phyloP scores from a whole-genome alignment of 805 yeast genomes.

The Teunomyces panamensis region DNA sequence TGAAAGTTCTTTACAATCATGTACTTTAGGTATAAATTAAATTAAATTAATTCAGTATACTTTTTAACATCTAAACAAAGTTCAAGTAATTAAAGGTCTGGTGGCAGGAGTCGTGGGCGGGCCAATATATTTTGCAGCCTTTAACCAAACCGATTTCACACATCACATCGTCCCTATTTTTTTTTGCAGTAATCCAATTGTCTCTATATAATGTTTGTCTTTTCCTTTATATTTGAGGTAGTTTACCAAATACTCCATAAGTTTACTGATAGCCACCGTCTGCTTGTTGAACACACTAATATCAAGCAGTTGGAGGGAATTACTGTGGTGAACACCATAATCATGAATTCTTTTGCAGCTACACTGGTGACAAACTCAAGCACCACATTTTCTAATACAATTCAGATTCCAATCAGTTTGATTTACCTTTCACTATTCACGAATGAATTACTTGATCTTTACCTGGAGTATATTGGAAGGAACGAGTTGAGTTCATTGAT shows the following conservation, averaged over 20 bases:
- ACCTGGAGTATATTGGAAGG: background rate
- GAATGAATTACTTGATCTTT: background rate
- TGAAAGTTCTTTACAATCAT: background rate
- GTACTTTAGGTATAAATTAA: slow-evolving; percentile 1
- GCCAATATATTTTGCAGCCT: background rate
- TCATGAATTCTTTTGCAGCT: background rate
- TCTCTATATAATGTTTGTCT: background rate
- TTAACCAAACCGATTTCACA: no score
- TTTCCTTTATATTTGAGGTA: background rate
- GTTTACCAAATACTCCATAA: background rate
- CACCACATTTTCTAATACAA: background rate
- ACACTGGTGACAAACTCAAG: background rate
- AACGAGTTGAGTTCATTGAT: no score
- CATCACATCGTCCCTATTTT: no score
- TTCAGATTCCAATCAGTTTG: background rate
- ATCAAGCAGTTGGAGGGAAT: background rate
- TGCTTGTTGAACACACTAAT: background rate
- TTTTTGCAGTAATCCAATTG: background rate
- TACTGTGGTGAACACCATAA: background rate
- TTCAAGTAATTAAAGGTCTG: background rate
- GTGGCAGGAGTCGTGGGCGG: background rate
- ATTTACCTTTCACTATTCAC: background rate
- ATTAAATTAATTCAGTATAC: background rate
- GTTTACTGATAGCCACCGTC: background rate
- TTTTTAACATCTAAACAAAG: background rate